Base-by-base conservation (phyloP, 495 filamentous ascomycete species). In the Trichoderma asperelloides region DNA sequence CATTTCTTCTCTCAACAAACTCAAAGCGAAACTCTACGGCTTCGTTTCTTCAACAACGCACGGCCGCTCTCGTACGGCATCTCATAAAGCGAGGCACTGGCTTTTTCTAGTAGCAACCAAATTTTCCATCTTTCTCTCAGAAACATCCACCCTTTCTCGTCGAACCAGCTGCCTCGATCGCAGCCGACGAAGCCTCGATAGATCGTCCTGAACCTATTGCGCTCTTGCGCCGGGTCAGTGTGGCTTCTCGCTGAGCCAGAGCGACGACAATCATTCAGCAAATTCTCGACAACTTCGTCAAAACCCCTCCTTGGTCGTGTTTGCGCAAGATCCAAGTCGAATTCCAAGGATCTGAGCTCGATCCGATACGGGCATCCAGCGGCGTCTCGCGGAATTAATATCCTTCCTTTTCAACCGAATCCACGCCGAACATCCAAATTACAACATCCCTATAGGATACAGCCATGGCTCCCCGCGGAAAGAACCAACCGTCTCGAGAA, bases 401-500 rank as follows among this genome's bases (percentile, higher is more conserved):
- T 9, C 55, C 23, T 21, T 30, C 13, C 9, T 60, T 60, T 25
- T 23, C 55, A 11, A 25, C 8, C 12, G 5, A 28, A 7, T 30
- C 55, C 1, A 60, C 49, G 27, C 49, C 49, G 3, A 16, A 23
- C 23, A 21, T 3, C 55, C 13, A 60, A 0, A 28, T 13, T 30
- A 60, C 16, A 28, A 12, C 9, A 21, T 27, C n/a, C 16, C 55
- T n/a, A n/a, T n/a, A n/a, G n/a, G n/a, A n/a, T n/a, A n/a, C n/a
- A 13, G 40, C 28, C 16, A 64, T 64, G 33, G 65, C 47, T 66
- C 47, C 43, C 8, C 43, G 30, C 30, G 41, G 16, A 23, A 41
- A 63, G 49, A n/a, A 23, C 21, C 33, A 65, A 47, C 40, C 39
- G 18, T 55, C 66, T 16, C 72, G 71, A 27, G 60, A 27, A 12